Base-by-base conservation (phyloP, 495 filamentous ascomycete genomes). In the Aspergillus carlsbadensis region DNA sequence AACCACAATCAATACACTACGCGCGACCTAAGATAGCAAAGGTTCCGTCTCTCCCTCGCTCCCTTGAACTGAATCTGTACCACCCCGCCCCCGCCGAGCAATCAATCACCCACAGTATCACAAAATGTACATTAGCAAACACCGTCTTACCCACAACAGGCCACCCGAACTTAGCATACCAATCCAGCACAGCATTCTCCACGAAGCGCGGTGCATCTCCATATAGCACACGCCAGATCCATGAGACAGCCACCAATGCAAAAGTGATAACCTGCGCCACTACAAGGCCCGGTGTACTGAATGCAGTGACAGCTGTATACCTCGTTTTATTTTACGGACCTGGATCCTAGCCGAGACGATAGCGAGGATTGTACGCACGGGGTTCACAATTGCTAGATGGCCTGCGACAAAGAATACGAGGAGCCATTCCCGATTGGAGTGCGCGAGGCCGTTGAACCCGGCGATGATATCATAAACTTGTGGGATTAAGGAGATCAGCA, bases 401-500 rank as follows among this genome's bases (percentile, higher is more conserved):
- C 31, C 29, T 36, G 20, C 29, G 15, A 36, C 29, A 21, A 50
- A 50, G 10, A 50, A 50, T 36, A 36, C 6, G n/a, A 50, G 14
- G 29, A 36, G 3, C 46, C 46, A 50, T 0, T 36, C 46, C 14
- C 15, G 26, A n/a, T 36, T 29, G 1, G 29, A 36, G 29, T 26
- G 5, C 21, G 46, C n/a, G 0, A 36, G 31, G 8, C 24, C 22
- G 7, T 17, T 24, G 15, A 47, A 47, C 13, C 8, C 44, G 24
- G 7, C 44, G 8, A 47, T 33, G n/a, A 10, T 37, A 37, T 36
- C 15, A 36, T 20, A 50, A 3, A 36, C 14, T 29, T 50, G 11
- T 10, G 46, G 46, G 31, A 50, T 50, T n/a, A 50, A 1, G 29
- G 46, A 50, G 46, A 50, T 50, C 15, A 50, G 1, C n/a, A 50